Percentiles rank a stretch among this genome's conserved stretches.
phyloP scores from a whole-genome alignment of 2,329 filamentous ascomycete species.

The Fusarium tupiense region DNA sequence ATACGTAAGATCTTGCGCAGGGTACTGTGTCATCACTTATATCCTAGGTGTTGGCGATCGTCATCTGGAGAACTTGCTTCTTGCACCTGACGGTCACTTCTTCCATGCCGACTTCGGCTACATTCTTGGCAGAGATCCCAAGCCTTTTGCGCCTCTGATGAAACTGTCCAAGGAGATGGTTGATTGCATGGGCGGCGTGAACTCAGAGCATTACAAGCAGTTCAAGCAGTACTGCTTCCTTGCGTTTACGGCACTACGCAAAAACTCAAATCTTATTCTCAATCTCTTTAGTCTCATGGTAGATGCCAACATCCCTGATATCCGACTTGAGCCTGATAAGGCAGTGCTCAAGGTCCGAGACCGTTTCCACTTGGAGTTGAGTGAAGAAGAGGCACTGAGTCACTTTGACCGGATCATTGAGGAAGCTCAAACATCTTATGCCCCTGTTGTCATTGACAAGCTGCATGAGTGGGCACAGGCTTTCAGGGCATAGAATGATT shows the following conservation, averaged over 20 bases:
- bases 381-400: slow-evolving; percentile 89
- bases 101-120: slow-evolving; percentile 99
- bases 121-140: slow-evolving; percentile 95
- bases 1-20: slow-evolving; percentile 94
- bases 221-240: slow-evolving; percentile 98
- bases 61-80: slow-evolving; percentile 92
- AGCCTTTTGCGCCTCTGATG: slow-evolving; percentile 96
- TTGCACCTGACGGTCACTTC: slow-evolving; percentile 91
- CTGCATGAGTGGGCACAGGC: slow-evolving; percentile 94
- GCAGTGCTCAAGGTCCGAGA: slow-evolving; percentile 95
- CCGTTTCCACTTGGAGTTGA: slow-evolving; percentile 89
- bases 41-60: slow-evolving; percentile 95
- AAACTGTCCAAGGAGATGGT: slow-evolving; percentile 99
- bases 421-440: slow-evolving; percentile 87
- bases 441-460: slow-evolving; percentile 93
- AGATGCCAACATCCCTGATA: slow-evolving; percentile 96
- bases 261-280: slow-evolving; percentile 88
- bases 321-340: slow-evolving; percentile 90
- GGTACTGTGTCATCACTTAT: slow-evolving; percentile 98
- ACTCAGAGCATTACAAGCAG: slow-evolving; percentile 81
- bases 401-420: slow-evolving; percentile 91
- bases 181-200: slow-evolving; percentile 92
- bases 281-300: slow-evolving; percentile 98
- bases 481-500: slow-evolving; percentile 71
- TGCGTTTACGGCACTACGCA: slow-evolving; percentile 89